Evolutionary conservation across 106 monocot genomes (phyloP).

Genomic region (Dendrobium huoshanense): DNA sequence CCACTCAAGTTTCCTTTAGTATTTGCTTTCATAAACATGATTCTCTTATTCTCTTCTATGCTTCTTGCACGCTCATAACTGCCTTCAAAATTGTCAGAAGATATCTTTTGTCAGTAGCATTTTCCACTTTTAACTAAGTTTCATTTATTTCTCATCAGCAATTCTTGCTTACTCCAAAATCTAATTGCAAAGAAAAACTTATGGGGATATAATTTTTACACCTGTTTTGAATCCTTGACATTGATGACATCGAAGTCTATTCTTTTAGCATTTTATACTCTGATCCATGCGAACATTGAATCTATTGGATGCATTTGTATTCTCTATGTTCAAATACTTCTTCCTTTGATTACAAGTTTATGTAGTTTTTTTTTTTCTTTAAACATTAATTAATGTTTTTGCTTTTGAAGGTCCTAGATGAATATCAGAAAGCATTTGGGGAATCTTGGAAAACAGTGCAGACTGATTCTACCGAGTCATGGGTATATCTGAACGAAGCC

Average conservation of each 20-base stretch:
- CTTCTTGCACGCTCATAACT: not conserved
- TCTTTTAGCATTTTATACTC: not conserved
- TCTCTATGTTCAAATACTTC: too few relatives aligned
- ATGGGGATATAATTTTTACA: not conserved
- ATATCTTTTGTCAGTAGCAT: not conserved
- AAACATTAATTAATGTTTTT: not conserved
- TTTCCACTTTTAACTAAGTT: not conserved
- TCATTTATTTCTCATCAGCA: not conserved
- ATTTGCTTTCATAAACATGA: not conserved
- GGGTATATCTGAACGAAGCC: conserved; percentile 54
- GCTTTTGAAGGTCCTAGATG: conserved; percentile 47
- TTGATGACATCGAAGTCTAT: too few relatives aligned
- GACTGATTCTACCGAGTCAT: conserved; percentile 45
- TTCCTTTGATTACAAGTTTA: too few relatives aligned
- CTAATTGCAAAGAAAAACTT: not conserved
- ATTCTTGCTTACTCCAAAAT: not conserved
- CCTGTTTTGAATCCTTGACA: not conserved
- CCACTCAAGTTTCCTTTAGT: not conserved
- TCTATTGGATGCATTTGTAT: too few relatives aligned
- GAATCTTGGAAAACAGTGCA: conserved; percentile 60
- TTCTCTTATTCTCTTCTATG: not conserved
- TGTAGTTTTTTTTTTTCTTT: too few relatives aligned
- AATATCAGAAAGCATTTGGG: conserved; percentile 63
- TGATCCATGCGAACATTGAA: not conserved
- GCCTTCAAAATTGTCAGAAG: not conserved